Base-by-base conservation (phyloP, 192 early-diverging fungal species). In the Coemansia sp. region DNA sequence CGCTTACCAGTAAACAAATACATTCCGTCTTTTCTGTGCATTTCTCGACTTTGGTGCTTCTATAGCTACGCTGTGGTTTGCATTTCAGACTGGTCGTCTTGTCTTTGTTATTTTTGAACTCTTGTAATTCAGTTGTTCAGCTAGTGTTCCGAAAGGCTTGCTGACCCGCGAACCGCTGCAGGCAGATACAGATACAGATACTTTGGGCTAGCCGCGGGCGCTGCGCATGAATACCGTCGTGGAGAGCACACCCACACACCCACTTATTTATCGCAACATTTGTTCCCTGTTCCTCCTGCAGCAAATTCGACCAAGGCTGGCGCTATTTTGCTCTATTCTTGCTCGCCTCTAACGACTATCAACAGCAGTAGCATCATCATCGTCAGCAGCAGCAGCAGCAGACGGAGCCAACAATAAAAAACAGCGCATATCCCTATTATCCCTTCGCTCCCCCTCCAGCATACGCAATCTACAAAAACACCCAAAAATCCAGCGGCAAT, bases 401-500 rank as follows among this genome's bases (percentile, higher is more conserved):
- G n/a, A 10, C n/a, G 43, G 12, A 20, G n/a, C 43, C 43, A 46
- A 23, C 12, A 20, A 23, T 10, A 35, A 35, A 6, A 8, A 16
- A 43, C 1, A 42, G 40, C n/a, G 7, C 2, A 30, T 34, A 30
- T 57, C 55, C 26, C 53, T 57, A 31, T 9, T 20, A 15, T 16
- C 28, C 31, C 31, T 20, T 57, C 31, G 2, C 6, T 57, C 18
- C 55, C 55, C 9, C 28, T 26, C 23, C 55, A 57, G 5, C 30
- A 30, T 18, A 7, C 31, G 15, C 55, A 57, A 56, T 6, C 15
- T 20, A 57, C 20, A 15, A 57, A 57, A 57, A 0, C 2, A 33
- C 16, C 28, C 15, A 53, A 12, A 7, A 53, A 29, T 23, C 29
- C 21, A 31, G 13, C 55, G 25, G 25, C 8, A 23, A 79, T 79